Evolutionary conservation across 768 basidiomycete genomes (phyloP), one percentile per base, ranked within the genome.

Genomic region (Lactarius pseudohatsudake): DNA sequence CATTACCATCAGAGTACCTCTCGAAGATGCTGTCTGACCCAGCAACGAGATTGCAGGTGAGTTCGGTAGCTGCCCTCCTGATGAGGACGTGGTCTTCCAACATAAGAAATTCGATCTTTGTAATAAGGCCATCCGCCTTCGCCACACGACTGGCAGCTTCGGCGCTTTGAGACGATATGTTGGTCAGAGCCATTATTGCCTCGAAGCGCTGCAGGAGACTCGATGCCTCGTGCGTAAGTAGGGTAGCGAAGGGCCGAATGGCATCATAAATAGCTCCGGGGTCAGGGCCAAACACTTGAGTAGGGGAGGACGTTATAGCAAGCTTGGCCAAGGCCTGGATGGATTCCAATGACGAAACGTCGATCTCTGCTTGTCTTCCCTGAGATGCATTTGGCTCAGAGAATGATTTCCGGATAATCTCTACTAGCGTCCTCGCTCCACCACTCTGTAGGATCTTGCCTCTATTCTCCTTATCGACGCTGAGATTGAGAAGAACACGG

Each of bases 151-250:
- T 79, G 3, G 92, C 87, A 10, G 88, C 75, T 36, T 85, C 83
- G 0, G 86, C 79, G 58, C 84, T 85, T 60, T 92, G 83, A 20
- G 94, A 95, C 0, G 96, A 88, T 53, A 98, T 78, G 75, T 99
- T 99, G 9, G 97, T 99, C 61, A 99, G 81, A 1, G 94, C 96
- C 96, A 98, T 98, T 71, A 96, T 81, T 4, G 88, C 87, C 76
- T 99, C 97, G 72, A 99, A 99, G 47, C 84, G 84, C 73, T 97
- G 94, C 7, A 98, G 79, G 40, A 91, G 83, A 56, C 78, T 87
- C 10, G 92, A 84, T 0, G 85, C 82, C 1, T 85, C 77, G 72
- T 90, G 86, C 47, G 85, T 83, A 41, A 98, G 80, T 63, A 97
- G 79, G 34, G 86, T 74, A 10, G 90, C 84, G 59, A 98, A 80